Evolutionary conservation across 371 early-diverging fungal species (phyloP).

Genomic region (Mucor racemosus): DNA sequence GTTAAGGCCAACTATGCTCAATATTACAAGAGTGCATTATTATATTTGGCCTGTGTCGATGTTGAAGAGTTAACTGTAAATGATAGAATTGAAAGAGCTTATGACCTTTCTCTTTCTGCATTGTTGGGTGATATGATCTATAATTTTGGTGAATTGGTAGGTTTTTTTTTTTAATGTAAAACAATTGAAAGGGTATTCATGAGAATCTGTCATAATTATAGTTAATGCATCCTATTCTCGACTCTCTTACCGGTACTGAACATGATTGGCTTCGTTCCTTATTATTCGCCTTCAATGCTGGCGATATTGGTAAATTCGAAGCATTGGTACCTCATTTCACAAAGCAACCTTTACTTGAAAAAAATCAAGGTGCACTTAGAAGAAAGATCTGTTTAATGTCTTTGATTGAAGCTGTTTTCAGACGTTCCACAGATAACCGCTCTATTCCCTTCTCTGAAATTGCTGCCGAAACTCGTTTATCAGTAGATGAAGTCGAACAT

Average conservation of each 20-base stretch:
- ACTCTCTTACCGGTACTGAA: slow-evolving; percentile 77
- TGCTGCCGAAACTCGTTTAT: slow-evolving; percentile 85
- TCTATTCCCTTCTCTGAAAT: slow-evolving; percentile 84
- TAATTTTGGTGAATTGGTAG: slow-evolving; percentile 98
- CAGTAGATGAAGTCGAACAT: slow-evolving; percentile 92
- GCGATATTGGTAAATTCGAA: slow-evolving; percentile 93
- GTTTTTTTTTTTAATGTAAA: slow-evolving; percentile 3
- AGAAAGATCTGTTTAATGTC: slow-evolving; percentile 98
- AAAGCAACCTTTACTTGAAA: slow-evolving; percentile 80
- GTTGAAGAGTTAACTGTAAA: slow-evolving; percentile 73
- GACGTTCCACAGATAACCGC: slow-evolving; percentile 82
- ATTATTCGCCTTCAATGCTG: slow-evolving; percentile 92
- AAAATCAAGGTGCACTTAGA: slow-evolving; percentile 74
- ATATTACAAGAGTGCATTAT: slow-evolving; percentile 93
- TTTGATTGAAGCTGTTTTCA: slow-evolving; percentile 92
- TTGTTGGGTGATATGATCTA: slow-evolving; percentile 94
- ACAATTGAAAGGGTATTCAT: not conserved
- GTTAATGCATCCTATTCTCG: slow-evolving; percentile 95
- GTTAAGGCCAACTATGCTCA: slow-evolving; percentile 90
- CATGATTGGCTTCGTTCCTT: slow-evolving; percentile 88
- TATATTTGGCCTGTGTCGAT: slow-evolving; percentile 90
- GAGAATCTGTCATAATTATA: slow-evolving; percentile 27
- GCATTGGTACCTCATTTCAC: slow-evolving; percentile 74
- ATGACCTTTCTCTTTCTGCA: slow-evolving; percentile 91
- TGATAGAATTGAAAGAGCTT: slow-evolving; percentile 87